Base-by-base conservation (phyloP, 805 yeast species). In the Lipomyces lipofer region DNA sequence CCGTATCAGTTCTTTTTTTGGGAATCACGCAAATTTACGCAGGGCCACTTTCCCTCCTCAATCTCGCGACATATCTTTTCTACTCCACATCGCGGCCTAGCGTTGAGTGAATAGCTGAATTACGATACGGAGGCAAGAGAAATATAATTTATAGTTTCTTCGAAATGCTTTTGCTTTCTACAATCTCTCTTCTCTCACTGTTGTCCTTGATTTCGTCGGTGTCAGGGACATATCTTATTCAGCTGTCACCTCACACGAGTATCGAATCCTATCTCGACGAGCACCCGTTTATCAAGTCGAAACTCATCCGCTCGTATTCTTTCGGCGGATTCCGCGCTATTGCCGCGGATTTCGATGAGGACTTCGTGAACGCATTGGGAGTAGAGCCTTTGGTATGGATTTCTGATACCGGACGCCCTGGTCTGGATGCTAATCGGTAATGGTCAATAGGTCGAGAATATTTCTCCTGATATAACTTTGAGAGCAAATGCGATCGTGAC, bases 271-370 rank as follows among this genome's bases (percentile, higher is more conserved):
- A 65, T 40, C 54, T 68, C n/a, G 50, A 69, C 7, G 64, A 71
- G 30, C 71, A 78, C 27, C 78, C 81, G 63, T 69, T 78, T 49
- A 67, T 80, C 57, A 72, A 76, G 35, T 68, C 74, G 39, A 77
- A 64, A 38, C 67, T 87, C 25, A 72, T 75, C 10, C 75, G 77
- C 51, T 73, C 79, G 10, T 82, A 82, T 60, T 76, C 86, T 0
- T 81, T 88, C 64, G 95, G 95, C 1, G 76, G 75, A 21, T 85
- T 87, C 65, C 81, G 79, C 59, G 95, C 86, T 0, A 80, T 89
- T 57, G 76, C 84, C 0, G 89, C 90, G 0, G 77, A 62, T 76
- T 51, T 80, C 85, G 66, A 73, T 83, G 9, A 67, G 70, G 25
- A 79, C 73, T 9, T 72, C 77, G 1, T 63, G 80, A 33, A 75